A percentile compares a stretch with the other conserved stretches of the same genome.
Evolutionary conservation across 345 rosid genomes (phyloP).

Genomic region (Hibiscus trionum): DNA sequence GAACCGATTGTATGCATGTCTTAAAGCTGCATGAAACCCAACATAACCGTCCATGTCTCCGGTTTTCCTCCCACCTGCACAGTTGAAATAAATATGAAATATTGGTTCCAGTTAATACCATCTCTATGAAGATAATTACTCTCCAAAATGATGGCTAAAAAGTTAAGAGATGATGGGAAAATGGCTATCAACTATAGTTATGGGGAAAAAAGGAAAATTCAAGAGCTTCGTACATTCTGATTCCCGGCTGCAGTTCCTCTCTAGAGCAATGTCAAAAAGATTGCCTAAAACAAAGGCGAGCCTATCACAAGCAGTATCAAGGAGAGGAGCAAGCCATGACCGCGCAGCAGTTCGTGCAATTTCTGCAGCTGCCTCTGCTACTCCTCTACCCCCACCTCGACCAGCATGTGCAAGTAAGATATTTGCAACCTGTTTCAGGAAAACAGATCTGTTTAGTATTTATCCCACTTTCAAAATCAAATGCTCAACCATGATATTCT

Average conservation of each 20-base stretch:
- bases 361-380: constrained; percentile 91
- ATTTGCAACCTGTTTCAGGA: constrained; percentile 68
- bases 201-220: not conserved
- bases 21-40: constrained; percentile 83
- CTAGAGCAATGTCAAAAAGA: constrained; percentile 83
- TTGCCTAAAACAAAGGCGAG: constrained; percentile 85
- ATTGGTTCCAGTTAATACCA: not conserved
- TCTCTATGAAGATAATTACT: not conserved
- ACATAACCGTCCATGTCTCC: constrained; percentile 81
- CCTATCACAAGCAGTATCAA: constrained; percentile 91
- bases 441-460: constrained; percentile 1
- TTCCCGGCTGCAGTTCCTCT: constrained; percentile 56
- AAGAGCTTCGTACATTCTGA: constrained; percentile 57
- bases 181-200: not conserved
- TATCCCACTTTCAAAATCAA: not conserved
- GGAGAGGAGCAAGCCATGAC: constrained; percentile 96
- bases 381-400: constrained; percentile 80
- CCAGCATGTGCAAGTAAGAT: constrained; percentile 94
- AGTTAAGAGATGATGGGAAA: not conserved
- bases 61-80: constrained; percentile 49
- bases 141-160: not conserved
- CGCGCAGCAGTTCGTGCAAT: constrained; percentile 94
- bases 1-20: constrained; percentile 66
- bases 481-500: not conserved
- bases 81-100: not conserved